Conservation (phyloP, 2,329 filamentous ascomycete species). For the Hypoxylon sp. region DNA sequence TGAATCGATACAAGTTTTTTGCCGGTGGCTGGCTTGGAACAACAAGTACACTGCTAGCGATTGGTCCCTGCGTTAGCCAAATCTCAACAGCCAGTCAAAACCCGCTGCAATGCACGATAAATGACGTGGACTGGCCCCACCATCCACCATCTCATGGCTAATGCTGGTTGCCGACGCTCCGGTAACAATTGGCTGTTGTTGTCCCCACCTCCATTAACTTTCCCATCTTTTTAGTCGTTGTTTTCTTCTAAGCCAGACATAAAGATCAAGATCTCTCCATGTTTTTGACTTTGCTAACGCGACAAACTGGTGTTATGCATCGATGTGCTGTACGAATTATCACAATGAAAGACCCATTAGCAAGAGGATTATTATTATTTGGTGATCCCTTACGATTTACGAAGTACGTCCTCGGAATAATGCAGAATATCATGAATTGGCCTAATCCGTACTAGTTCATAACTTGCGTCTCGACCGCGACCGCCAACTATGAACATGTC, state of each 20-base stretch:
- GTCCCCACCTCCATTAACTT: neutral
- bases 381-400: no score
- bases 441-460: neutral
- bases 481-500: conserved; percentile 6
- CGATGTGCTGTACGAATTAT: neutral
- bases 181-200: conserved; percentile 6
- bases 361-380: no score
- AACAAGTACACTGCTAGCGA: conserved; percentile 9
- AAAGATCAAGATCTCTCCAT: conserved; percentile 13
- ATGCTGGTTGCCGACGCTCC: conserved; percentile 16
- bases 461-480: neutral
- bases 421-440: neutral
- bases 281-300: conserved; percentile 1
- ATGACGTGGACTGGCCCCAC: conserved; percentile 32
- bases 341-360: no score
- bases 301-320: conserved; percentile 4
- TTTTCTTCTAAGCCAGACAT: neutral
- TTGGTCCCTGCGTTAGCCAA: conserved; percentile 25
- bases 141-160: conserved; percentile 10
- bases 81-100: conserved; percentile 12
- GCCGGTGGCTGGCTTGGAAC: conserved; percentile 18
- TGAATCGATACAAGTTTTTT: conserved; percentile 20
- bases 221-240: neutral
- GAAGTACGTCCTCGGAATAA: no score
- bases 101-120: conserved; percentile 10